Evolutionary conservation across 441 rosid species (phyloP), one percentile per base, ranked within the genome.

Genomic region (Syzygium syzygioides): DNA sequence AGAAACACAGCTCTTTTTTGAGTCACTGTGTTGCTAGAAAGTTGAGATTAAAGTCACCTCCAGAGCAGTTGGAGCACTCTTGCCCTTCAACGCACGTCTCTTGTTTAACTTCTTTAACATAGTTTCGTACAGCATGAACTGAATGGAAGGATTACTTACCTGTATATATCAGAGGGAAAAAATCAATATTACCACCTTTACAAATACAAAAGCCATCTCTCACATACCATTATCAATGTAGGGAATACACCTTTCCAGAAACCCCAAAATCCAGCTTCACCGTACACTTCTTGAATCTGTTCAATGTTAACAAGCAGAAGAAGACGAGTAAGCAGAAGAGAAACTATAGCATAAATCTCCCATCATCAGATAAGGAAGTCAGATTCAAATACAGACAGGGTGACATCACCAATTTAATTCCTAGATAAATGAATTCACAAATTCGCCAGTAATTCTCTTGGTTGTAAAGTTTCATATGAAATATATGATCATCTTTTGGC

Each of bases 141-240:
- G 99, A 79, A 98, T 94, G 26, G 99, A 93, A 55, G 99, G 99
- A 94, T 98, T 98, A 94, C 99, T 95, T 19, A 98, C 99, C 99
- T 98, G 92, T 55, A 66, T 86, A 88, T 41, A 86, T 87, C 79
- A 89, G 86, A 86, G 54, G 79, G 85, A 85, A 92, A 55, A 64
- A 90, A 91, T 95, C 86, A 94, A 89, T 64, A 86, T 85, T 71
- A 88, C 88, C 62, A 85, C 37, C 87, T 86, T 79, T 68, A 64
- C 89, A 92, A 79, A 85, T 48, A 79, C 25, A 84, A 89, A 41
- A 90, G 91, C 86, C 84, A 90, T 90, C 91, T 91, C 57, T 87
- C 64, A 91, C 95, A 3, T 95, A 98, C 99, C 99, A 98, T 98
- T 90, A 98, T 95, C 93, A 97, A 91, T 89, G 99, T 95, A 56